These are phyloP conservation scores for Penicillium sp. DNA, from an alignment of 2,329 filamentous ascomycete genomes.

Conservation along the genomic window DNA sequence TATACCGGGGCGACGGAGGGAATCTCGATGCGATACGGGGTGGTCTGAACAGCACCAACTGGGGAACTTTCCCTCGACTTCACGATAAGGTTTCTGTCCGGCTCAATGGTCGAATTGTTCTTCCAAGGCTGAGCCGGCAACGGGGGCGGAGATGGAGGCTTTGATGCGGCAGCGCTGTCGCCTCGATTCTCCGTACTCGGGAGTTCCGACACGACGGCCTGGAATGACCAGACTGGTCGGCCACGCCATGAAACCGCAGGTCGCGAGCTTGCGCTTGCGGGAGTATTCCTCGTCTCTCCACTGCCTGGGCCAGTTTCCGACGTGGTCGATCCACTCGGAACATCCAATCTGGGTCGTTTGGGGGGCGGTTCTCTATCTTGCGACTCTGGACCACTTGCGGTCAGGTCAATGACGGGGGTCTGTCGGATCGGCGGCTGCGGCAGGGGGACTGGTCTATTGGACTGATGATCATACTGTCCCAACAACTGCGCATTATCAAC, in stretches of 20 bases:
- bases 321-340: conserved; percentile 22
- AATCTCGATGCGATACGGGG: conserved; percentile 40
- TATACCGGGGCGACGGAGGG: conserved; percentile 38
- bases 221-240: conserved; percentile 43
- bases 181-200: conserved; percentile 26
- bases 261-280: conserved; percentile 28
- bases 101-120: conserved; percentile 20
- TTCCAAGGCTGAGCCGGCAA: conserved; percentile 42
- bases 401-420: conserved; percentile 40
- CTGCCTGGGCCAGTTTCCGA: conserved; percentile 24
- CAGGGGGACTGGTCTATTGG: conserved; percentile 27
- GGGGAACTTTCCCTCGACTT: conserved; percentile 26
- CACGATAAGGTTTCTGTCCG: conserved; percentile 11
- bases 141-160: conserved; percentile 35
- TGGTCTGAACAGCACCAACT: conserved; percentile 39
- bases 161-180: conserved; percentile 23
- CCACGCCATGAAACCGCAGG: conserved; percentile 34
- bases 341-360: conserved; percentile 40
- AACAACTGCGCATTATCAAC: conserved; percentile 27
- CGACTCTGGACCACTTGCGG: conserved; percentile 29
- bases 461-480: conserved; percentile 23
- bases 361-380: conserved; percentile 38
- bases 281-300: conserved; percentile 32
- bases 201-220: conserved; percentile 37
- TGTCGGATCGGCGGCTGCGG: conserved; percentile 28